phyloP scores from a whole-genome alignment of 106 monocot species.

The Apostasia ramifera region DNA sequence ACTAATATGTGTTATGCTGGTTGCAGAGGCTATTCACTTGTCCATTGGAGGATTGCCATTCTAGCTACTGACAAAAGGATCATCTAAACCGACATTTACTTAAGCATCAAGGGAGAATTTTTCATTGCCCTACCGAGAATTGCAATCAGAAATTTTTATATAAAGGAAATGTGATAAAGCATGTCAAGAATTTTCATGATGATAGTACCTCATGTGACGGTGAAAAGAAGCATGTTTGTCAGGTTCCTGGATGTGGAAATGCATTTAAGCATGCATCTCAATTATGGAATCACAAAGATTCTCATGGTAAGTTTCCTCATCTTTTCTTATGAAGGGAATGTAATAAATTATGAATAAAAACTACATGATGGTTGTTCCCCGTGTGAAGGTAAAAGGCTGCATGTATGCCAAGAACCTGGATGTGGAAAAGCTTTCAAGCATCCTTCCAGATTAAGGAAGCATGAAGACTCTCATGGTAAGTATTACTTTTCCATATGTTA shows the following conservation, averaged over 20 bases:
- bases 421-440: conserved; percentile 77
- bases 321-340: conserved; percentile 19
- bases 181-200: conserved; percentile 65
- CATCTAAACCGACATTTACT: conserved; percentile 71
- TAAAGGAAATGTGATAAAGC: conserved; percentile 66
- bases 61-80: conserved; percentile 68
- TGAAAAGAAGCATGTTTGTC: conserved; percentile 41
- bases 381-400: conserved; percentile 25
- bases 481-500: neutral
- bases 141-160: conserved; percentile 53
- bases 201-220: conserved; percentile 17
- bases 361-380: conserved; percentile 39
- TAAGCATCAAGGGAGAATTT: conserved; percentile 65
- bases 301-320: conserved; percentile 42
- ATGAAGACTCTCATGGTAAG: conserved; percentile 75
- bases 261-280: conserved; percentile 56
- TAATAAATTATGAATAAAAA: conserved; percentile 66
- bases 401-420: conserved; percentile 53
- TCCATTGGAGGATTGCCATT: conserved; percentile 65
- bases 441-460: conserved; percentile 66
- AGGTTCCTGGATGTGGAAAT: conserved; percentile 66
- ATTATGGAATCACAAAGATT: conserved; percentile 60
- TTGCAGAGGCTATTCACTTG: conserved; percentile 76
- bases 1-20: neutral
- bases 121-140: conserved; percentile 46